A percentile compares a stretch with the other conserved stretches of the same genome.
These are phyloP conservation scores for Aspergillus sparsus DNA, from an alignment of 495 filamentous ascomycete genomes.

Conservation along the genomic window DNA sequence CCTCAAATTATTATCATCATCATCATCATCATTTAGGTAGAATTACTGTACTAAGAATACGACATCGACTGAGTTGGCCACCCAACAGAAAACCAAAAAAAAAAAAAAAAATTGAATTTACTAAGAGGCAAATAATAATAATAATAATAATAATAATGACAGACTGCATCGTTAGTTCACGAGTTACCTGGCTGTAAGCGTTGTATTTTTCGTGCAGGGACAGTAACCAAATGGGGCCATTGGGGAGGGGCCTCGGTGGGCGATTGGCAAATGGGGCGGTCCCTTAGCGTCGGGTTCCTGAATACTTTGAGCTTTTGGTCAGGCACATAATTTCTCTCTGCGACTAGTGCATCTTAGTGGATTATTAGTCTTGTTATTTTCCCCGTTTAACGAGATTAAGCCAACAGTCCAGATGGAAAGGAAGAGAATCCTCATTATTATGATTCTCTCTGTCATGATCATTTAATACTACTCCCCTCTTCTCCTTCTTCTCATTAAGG, in stretches of 20 bases:
- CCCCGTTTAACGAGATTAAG: background rate
- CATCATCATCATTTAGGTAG: background rate
- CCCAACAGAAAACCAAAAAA: background rate
- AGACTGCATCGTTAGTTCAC: no score
- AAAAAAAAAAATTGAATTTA: background rate
- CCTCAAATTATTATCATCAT: background rate
- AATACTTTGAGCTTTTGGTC: constrained; percentile 4
- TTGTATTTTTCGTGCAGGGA: background rate
- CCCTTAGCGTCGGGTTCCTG: constrained; percentile 13
- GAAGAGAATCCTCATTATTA: background rate
- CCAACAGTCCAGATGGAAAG: background rate
- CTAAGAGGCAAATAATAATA: no score
- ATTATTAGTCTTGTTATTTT: background rate
- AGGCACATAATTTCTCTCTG: constrained; percentile 6
- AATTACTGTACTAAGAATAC: no score
- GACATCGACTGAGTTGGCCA: constrained; percentile 3
- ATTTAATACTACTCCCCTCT: background rate
- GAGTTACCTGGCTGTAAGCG: no score
- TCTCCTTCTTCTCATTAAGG: background rate
- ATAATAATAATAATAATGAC: no score
- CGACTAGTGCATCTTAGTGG: background rate
- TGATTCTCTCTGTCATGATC: background rate
- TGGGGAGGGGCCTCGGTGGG: background rate
- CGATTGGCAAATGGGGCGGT: background rate
- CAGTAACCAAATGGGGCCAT: background rate